Evolutionary conservation across 495 filamentous ascomycete species (phyloP), one percentile per base, ranked within the genome.

Genomic region (Aspergillus campestris): DNA sequence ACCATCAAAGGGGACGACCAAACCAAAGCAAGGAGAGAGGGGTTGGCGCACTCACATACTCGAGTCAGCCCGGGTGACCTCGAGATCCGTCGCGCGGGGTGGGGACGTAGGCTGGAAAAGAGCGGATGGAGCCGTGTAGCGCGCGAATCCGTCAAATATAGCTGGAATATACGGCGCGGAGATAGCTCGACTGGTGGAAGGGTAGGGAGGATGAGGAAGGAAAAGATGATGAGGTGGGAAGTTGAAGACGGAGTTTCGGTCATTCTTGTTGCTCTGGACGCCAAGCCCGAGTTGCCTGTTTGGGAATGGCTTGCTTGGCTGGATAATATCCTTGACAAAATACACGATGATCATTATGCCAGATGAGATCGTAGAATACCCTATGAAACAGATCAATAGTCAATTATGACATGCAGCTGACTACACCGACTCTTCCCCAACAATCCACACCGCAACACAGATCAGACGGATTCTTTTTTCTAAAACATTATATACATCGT

Each of bases 241-340:
- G n/a, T 34, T 45, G 34, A 40, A 39, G 44, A 30, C 18, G 18
- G 33, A 38, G 3, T 29, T 40, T 28, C 44, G 36, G 40, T 40
- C 18, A 24, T 24, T 24, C 18, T 24, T 46, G 35, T 31, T 34
- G 18, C 6, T 39, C 43, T 41, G 14, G 31, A 29, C 38, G 45
- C 45, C 45, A 48, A 48, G 45, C 31, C 45, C 31, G 14, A 13
- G 24, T 48, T 42, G 18, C 45, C 45, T 11, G 1, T 48, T 48
- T 15, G 39, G 39, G 39, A 37, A 42, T 39, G 44, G 35, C 5
- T 24, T 24, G 18, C 18, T 24, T 24, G 18, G 18, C 18, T 24
- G 18, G 18, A 24, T 24, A 24, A n/a, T n/a, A n/a, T n/a, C n/a
- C n/a, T n/a, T n/a, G n/a, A n/a, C n/a, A n/a, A n/a, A n/a, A n/a